phyloP scores from a whole-genome alignment of 768 basidiomycete species.

The Suillus subluteus region DNA sequence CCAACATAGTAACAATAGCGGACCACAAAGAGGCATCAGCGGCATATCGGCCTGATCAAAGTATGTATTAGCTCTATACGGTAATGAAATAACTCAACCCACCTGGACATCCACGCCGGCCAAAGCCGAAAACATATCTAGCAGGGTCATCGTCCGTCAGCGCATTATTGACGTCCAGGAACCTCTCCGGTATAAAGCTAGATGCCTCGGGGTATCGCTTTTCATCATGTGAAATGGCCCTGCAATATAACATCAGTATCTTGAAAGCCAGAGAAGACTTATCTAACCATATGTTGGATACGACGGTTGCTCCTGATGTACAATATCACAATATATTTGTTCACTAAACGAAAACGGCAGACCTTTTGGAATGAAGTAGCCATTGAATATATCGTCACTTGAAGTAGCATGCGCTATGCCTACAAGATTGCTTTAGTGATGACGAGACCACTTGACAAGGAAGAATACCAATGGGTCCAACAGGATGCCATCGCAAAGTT shows the following conservation, averaged over 20 bases:
- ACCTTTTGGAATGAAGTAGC: neutral
- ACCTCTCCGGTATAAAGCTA: neutral
- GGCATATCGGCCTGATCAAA: conserved; percentile 8
- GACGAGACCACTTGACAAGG: neutral
- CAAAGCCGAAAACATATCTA: neutral
- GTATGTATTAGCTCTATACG: neutral
- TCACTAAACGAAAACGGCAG: neutral
- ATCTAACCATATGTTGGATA: neutral
- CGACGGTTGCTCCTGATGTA: neutral
- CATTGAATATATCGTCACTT: neutral
- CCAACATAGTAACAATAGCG: conserved; percentile 11
- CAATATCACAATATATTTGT: neutral
- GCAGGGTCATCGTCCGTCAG: neutral
- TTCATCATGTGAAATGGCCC: neutral
- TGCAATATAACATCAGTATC: neutral
- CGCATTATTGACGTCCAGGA: neutral
- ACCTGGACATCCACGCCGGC: neutral
- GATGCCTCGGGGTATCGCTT: neutral
- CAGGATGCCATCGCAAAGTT: neutral
- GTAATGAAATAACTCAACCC: neutral
- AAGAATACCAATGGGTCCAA: neutral
- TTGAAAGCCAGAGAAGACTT: neutral
- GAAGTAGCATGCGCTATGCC: neutral
- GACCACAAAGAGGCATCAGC: conserved; percentile 13
- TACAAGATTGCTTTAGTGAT: neutral